phyloP scores from a whole-genome alignment of 2,329 filamentous ascomycete species.

The Hyphodiscus sp. region DNA sequence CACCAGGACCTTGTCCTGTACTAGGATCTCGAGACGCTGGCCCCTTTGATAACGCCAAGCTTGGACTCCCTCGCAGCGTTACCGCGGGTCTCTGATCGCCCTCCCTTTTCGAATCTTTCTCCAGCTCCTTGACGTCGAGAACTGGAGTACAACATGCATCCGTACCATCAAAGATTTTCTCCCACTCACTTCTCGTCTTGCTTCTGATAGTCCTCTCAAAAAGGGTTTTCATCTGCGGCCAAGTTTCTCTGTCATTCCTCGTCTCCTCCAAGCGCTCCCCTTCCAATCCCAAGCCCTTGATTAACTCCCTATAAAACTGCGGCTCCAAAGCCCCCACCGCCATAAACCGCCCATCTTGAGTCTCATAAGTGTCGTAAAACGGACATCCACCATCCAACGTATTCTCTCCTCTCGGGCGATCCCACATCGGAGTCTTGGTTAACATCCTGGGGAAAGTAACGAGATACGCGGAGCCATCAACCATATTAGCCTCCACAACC shows the following conservation, averaged over 20 bases:
- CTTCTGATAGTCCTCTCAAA: constrained; percentile 60
- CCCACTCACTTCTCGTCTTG: constrained; percentile 75
- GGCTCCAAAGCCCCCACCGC: constrained; percentile 88
- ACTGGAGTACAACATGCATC: constrained; percentile 94
- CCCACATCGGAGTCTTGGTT: constrained; percentile 57
- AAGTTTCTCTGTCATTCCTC: constrained; percentile 55
- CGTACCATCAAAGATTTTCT: constrained; percentile 76
- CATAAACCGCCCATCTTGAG: constrained; percentile 70
- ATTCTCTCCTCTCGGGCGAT: constrained; percentile 63
- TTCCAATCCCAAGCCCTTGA: constrained; percentile 59
- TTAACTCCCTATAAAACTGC: constrained; percentile 67
- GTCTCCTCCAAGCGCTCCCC: constrained; percentile 43
- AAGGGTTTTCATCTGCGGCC: constrained; percentile 57
- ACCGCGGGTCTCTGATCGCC: constrained; percentile 68
- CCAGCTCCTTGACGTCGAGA: constrained; percentile 66
- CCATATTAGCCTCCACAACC: constrained; percentile 95
- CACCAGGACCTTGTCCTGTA: constrained; percentile 55
- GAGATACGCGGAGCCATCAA: constrained; percentile 78
- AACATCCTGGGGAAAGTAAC: constrained; percentile 69
- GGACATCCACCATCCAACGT: constrained; percentile 78
- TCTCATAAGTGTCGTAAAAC: constrained; percentile 86
- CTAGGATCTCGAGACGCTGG: constrained; percentile 31
- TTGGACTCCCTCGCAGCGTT: constrained; percentile 63
- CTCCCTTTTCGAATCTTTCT: constrained; percentile 42
- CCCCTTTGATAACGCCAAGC: constrained; percentile 50